Conservation (phyloP, 192 early-diverging fungal species). For the Kickxella alabastrina region DNA sequence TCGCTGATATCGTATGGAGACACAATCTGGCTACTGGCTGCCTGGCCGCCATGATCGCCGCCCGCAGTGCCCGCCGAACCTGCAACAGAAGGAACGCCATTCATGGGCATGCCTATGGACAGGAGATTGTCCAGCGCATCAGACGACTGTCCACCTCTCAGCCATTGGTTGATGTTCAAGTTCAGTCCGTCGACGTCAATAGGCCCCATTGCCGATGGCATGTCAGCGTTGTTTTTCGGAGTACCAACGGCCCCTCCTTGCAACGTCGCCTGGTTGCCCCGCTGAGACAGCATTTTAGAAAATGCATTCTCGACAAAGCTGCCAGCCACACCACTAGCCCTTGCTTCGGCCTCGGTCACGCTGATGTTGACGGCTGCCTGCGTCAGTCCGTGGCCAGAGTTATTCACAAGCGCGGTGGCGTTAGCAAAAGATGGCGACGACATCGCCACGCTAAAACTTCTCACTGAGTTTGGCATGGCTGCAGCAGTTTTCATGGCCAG, state of each 20-base stretch:
- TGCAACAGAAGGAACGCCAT: neutral
- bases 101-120: conserved; percentile 7
- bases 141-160: conserved; percentile 4
- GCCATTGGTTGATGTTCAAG: conserved; percentile 22
- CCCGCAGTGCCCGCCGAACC: neutral
- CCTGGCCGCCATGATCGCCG: neutral
- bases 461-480: too few relatives aligned
- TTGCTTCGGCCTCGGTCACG: neutral
- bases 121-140: conserved; percentile 15
- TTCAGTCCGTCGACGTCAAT: conserved; percentile 10
- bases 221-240: neutral
- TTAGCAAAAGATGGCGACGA: conserved; percentile 4
- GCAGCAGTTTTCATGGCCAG: conserved; percentile 18
- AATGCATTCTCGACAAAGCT: conserved; percentile 19
- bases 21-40: neutral
- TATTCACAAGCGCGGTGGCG: too few relatives aligned
- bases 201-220: neutral
- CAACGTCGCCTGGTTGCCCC: conserved; percentile 11
- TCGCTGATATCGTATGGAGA: neutral
- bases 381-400: too few relatives aligned
- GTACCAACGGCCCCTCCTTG: conserved; percentile 1
- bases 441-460: too few relatives aligned
- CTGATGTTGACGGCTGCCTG: neutral
- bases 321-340: conserved; percentile 1
- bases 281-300: conserved; percentile 28